These are phyloP conservation scores for Candida sp. DNA, from an alignment of 1,139 yeast species.

Conservation along the genomic window DNA sequence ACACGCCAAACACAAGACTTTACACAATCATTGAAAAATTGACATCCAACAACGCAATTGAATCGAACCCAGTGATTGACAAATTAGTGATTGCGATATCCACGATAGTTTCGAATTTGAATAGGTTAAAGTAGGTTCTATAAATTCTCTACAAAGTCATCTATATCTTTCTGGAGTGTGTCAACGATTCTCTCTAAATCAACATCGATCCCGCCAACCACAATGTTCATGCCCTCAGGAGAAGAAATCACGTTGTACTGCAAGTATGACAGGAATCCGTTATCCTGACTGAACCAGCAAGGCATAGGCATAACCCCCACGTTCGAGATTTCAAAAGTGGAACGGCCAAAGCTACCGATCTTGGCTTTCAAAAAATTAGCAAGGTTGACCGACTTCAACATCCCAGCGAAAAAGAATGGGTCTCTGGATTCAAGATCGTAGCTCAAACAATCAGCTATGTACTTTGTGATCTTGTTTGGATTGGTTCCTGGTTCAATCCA, in stretches of 20 bases:
- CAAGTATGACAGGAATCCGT: constrained; percentile 23
- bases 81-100: neutral
- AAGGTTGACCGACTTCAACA: constrained; percentile 19
- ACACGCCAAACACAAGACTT: constrained; percentile 8
- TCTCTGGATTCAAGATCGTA: constrained; percentile 14
- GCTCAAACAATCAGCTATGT: constrained; percentile 13
- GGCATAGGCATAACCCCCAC: constrained; percentile 23
- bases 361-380: constrained; percentile 14
- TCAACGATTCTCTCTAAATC: neutral
- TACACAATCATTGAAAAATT: neutral
- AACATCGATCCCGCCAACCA: constrained; percentile 19
- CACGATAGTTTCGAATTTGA: neutral
- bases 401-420: constrained; percentile 22
- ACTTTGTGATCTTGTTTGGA: constrained; percentile 10
- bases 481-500: constrained; percentile 18
- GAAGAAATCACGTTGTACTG: constrained; percentile 24
- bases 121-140: neutral
- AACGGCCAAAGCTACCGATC: constrained; percentile 14
- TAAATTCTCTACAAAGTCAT: constrained; percentile 10
- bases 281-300: constrained; percentile 29
- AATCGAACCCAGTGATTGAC: constrained; percentile 2
- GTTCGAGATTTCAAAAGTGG: constrained; percentile 31
- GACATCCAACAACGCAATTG: neutral
- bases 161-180: constrained; percentile 15
- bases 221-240: constrained; percentile 25